These are phyloP conservation scores for Malus asiatica DNA, from an alignment of 306 rosid species.

Conservation along the genomic window DNA sequence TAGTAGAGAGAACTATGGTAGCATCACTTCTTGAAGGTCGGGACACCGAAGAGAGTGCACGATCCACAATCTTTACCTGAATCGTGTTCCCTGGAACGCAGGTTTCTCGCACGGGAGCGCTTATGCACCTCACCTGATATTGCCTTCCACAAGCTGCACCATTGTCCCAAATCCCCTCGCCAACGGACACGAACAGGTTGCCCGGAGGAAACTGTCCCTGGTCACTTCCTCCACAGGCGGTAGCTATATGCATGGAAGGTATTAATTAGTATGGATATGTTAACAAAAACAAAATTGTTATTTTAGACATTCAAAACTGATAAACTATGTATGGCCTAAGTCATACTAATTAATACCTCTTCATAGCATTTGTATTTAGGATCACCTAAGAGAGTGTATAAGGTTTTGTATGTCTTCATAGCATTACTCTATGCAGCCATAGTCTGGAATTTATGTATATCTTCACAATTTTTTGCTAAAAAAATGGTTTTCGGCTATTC, in stretches of 20 bases:
- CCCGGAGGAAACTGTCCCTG: slow-evolving; percentile 40
- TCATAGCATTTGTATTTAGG: no score
- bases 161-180: slow-evolving; percentile 86
- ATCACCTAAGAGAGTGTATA: no score
- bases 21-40: slow-evolving; percentile 26
- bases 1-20: slow-evolving; percentile 51
- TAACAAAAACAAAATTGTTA: not conserved
- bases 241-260: slow-evolving; percentile 28
- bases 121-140: slow-evolving; percentile 62
- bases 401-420: no score
- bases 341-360: no score
- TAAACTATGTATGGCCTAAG: no score
- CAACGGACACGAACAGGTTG: slow-evolving; percentile 65
- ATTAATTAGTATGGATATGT: not conserved
- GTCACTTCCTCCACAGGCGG: slow-evolving; percentile 43
- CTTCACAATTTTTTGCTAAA: no score
- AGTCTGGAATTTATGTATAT: not conserved
- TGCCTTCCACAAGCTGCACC: slow-evolving; percentile 83
- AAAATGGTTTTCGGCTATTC: not conserved
- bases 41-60: slow-evolving; percentile 41
- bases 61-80: slow-evolving; percentile 58
- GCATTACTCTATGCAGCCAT: no score
- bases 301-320: no score
- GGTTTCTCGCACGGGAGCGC: slow-evolving; percentile 36
- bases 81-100: slow-evolving; percentile 48